Evolutionary conservation across 805 yeast genomes (phyloP).

Genomic region (Wickerhamomyces strasburgensis): DNA sequence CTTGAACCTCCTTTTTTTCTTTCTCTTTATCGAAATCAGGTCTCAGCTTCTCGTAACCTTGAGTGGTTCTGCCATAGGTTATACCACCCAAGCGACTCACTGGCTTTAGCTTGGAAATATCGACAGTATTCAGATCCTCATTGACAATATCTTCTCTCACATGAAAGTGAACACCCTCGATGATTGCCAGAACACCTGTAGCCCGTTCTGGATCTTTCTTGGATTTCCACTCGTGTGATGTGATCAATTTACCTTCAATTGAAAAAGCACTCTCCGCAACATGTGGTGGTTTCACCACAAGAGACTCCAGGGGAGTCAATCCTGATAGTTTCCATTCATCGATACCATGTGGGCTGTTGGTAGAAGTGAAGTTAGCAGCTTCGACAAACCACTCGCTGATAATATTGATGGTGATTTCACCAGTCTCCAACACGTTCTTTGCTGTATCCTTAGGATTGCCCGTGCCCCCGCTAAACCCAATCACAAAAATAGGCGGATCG

Average conservation of each 20-base stretch:
- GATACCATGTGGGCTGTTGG: constrained; percentile 41
- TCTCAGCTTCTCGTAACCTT: constrained; percentile 30
- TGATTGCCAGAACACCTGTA: constrained; percentile 35
- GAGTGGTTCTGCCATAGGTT: constrained; percentile 39
- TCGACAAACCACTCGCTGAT: constrained; percentile 61
- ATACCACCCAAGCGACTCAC: constrained; percentile 51
- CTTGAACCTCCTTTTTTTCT: not conserved
- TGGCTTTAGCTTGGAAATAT: constrained; percentile 45
- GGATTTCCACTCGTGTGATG: constrained; percentile 41
- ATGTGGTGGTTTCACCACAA: constrained; percentile 45
- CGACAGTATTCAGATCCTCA: constrained; percentile 34
- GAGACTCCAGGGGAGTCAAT: constrained; percentile 41
- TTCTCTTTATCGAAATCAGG: not conserved
- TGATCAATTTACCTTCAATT: constrained; percentile 47
- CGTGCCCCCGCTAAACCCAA: constrained; percentile 34
- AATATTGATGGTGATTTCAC: constrained; percentile 51
- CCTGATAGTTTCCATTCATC: constrained; percentile 57
- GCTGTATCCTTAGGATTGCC: constrained; percentile 43
- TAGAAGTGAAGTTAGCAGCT: constrained; percentile 51
- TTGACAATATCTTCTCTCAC: constrained; percentile 50
- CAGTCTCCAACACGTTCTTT: constrained; percentile 43
- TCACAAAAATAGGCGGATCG: constrained; percentile 55
- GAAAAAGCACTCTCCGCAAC: constrained; percentile 62
- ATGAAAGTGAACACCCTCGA: constrained; percentile 57
- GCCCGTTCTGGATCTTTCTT: constrained; percentile 28